Base-by-base conservation (phyloP, 1,139 yeast species). In the Lodderomyces orthopsilosis region DNA sequence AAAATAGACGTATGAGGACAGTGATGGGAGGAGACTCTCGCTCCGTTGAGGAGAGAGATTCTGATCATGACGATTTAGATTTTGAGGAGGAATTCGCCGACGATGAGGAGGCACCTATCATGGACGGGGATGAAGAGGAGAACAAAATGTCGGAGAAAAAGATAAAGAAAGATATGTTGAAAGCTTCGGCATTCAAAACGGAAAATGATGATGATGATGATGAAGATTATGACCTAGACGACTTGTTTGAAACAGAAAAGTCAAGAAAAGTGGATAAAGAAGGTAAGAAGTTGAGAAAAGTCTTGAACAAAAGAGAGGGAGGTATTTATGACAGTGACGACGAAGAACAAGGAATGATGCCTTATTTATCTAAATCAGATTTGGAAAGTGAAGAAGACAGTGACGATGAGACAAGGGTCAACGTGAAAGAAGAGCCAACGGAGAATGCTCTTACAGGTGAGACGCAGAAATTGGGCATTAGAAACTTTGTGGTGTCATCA, bases 31-130 rank as follows among this genome's bases (percentile, higher is more conserved):
- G 81, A 2, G 65, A 70, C 9, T 61, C 60, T 18, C 22, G 35
- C 13, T 18, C 37, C 2, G 6, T 18, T 32, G 78, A 72, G 35
- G 83, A 75, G 40, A 66, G 83, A 50, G 89, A 83, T 53, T 84
- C 89, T 8, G 96, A 89, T 50, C 91, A 87, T 51, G 97, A 91
- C 53, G 98, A 91, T 59, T 68, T 91, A 53, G 98, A 93, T 67
- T 94, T 77, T 57, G 97, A 93, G 53, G 98, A 93, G 61, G 98
- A 91, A 61, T 93, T 93, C 65, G 98, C 95, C 18, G 98, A 93
- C 63, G 98, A 93, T 62, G 98, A 93, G 66, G 98, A 93, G 62
- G 98, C 98, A 1, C 98, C 98, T 23, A 87, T 91, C 47, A 83
- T 93, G 77, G 98, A 93, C 58, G 98, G 97, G 41, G 90, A 91